Conservation (phyloP, 1,284 basidiomycete genomes). For the Xerocomus minutiporus region DNA sequence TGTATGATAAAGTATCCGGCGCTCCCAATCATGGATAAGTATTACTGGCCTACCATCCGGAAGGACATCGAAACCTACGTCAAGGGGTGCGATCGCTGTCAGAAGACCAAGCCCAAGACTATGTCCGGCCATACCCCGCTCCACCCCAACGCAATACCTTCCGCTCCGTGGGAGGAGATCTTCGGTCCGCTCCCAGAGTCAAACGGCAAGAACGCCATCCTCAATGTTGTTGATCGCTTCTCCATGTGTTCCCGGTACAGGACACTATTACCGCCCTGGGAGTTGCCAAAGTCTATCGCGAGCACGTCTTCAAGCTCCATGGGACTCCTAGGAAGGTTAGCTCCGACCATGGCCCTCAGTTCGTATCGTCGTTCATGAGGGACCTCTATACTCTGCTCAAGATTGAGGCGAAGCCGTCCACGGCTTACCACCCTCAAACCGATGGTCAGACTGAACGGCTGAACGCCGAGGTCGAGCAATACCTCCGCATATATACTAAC, state of each 20-base stretch:
- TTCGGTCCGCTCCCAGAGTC: constrained; percentile 27
- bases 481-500: constrained; percentile 25
- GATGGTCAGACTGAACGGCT: constrained; percentile 32
- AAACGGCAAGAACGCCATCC: constrained; percentile 33
- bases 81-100: background rate
- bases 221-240: constrained; percentile 37
- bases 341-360: constrained; percentile 30
- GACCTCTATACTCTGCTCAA: constrained; percentile 18
- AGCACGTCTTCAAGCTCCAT: background rate
- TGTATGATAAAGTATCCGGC: no score
- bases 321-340: background rate
- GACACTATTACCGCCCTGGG: background rate
- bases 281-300: background rate
- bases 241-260: constrained; percentile 3
- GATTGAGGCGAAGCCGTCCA: background rate
- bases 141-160: background rate
- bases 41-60: background rate
- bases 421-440: constrained; percentile 34
- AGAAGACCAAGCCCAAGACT: background rate
- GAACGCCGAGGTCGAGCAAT: constrained; percentile 34
- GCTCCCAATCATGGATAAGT: background rate
- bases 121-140: background rate
- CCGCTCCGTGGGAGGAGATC: background rate
- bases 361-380: constrained; percentile 31
- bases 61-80: background rate